Evolutionary conservation across 371 early-diverging fungal genomes (phyloP).

Genomic region (Circinella minor): DNA sequence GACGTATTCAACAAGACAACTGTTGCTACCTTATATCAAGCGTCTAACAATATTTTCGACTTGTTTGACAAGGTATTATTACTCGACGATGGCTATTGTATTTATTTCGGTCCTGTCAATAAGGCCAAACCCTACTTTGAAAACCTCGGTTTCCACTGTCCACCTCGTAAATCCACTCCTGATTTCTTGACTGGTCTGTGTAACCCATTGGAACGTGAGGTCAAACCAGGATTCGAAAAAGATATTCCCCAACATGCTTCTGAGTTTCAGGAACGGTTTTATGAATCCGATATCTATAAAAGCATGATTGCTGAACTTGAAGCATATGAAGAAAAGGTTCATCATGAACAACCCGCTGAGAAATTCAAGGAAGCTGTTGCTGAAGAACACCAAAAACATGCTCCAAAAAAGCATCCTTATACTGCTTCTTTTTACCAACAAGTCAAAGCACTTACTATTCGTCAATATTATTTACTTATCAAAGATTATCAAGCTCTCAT

Average conservation of each 20-base stretch:
- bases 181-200: conserved; percentile 79
- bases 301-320: conserved; percentile 33
- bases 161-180: conserved; percentile 74
- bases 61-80: conserved; percentile 77
- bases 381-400: conserved; percentile 47
- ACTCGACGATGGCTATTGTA: conserved; percentile 71
- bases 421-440: conserved; percentile 57
- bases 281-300: conserved; percentile 27
- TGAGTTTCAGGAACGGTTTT: conserved; percentile 52
- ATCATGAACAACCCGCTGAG: conserved; percentile 28
- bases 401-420: conserved; percentile 46
- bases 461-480: conserved; percentile 52
- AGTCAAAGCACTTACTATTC: conserved; percentile 49
- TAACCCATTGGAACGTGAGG: conserved; percentile 59
- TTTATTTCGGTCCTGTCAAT: conserved; percentile 73
- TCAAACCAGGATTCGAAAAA: conserved; percentile 53
- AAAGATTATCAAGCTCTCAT: conserved; percentile 52
- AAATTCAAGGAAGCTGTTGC: conserved; percentile 45
- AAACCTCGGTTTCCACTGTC: conserved; percentile 68
- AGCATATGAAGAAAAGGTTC: conserved; percentile 25
- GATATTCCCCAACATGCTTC: conserved; percentile 44
- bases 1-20: conserved; percentile 65
- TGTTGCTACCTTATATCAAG: conserved; percentile 67
- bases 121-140: conserved; percentile 69
- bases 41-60: conserved; percentile 75